Conservation (phyloP, 1,139 yeast species). For the Suhomyces yuchorum region DNA sequence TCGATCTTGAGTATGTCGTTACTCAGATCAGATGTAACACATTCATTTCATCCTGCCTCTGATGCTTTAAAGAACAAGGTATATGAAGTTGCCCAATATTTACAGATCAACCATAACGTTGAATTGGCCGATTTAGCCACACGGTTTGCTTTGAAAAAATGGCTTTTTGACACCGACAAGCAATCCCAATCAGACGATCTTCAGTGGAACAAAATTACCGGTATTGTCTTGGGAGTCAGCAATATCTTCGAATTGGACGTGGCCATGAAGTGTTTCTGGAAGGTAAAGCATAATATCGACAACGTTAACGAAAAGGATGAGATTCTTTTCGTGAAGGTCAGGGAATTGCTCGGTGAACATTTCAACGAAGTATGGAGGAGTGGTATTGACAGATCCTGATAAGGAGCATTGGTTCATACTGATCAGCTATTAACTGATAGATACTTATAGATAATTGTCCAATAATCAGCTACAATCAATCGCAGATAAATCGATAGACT, state of each 20-base stretch:
- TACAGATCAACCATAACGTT: constrained; percentile 37
- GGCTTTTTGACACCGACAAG: constrained; percentile 42
- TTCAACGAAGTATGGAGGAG: constrained; percentile 72
- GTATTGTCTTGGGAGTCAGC: constrained; percentile 77
- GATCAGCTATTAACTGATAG: not conserved
- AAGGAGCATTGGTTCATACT: no score
- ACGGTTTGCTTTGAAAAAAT: constrained; percentile 66
- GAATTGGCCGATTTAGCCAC: constrained; percentile 84
- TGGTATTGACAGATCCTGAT: constrained; percentile 52
- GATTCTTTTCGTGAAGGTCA: constrained; percentile 46
- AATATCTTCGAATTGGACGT: constrained; percentile 58
- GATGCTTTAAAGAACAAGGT: constrained; percentile 59
- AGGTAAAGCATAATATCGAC: constrained; percentile 39
- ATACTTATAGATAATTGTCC: not conserved
- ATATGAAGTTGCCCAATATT: constrained; percentile 50
- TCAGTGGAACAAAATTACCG: constrained; percentile 42
- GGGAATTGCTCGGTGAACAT: constrained; percentile 49
- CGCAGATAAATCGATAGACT: no score
- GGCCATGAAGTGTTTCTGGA: constrained; percentile 63
- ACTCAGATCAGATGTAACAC: constrained; percentile 67
- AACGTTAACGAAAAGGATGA: constrained; percentile 43
- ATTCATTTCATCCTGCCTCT: constrained; percentile 80
- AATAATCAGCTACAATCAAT: no score
- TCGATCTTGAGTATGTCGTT: constrained; percentile 89
- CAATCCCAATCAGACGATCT: constrained; percentile 15